phyloP scores from a whole-genome alignment of 495 filamentous ascomycete genomes.

The Achaetomiella virescens region DNA sequence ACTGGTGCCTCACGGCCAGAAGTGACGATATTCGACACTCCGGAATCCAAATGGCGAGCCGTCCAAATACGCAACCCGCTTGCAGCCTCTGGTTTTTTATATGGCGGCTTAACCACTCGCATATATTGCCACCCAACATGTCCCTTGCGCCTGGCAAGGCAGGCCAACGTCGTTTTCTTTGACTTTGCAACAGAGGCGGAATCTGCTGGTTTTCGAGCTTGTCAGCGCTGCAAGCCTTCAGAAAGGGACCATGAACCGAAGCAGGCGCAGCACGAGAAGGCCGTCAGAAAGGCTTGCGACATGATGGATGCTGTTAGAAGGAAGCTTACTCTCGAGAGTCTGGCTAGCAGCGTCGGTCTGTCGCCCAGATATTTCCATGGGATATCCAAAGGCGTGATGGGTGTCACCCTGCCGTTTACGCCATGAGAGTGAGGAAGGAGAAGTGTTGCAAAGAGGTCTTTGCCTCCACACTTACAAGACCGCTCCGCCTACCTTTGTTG shows the following conservation, averaged over 20 bases:
- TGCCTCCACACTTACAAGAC: no score
- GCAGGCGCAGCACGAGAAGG: background rate
- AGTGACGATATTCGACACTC: background rate
- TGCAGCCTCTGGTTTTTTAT: background rate
- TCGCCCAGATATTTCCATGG: background rate
- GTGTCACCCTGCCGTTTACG: background rate
- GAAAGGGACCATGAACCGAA: background rate
- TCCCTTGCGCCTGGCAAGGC: background rate
- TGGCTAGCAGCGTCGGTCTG: background rate
- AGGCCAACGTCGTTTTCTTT: background rate
- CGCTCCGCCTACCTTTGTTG: no score
- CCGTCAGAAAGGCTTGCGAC: background rate
- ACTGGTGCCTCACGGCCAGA: background rate
- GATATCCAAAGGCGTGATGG: background rate
- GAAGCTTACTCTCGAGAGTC: background rate
- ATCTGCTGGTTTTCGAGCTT: background rate
- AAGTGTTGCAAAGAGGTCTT: no score
- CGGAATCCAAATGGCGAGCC: background rate
- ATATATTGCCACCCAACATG: background rate
- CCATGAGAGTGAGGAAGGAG: background rate
- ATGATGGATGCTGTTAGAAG: background rate
- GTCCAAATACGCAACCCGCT: background rate
- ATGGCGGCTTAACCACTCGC: background rate
- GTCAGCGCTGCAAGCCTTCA: background rate
- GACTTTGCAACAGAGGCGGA: background rate